phyloP scores from a whole-genome alignment of 2,329 filamentous ascomycete genomes.

The Fusarium armeniacum region DNA sequence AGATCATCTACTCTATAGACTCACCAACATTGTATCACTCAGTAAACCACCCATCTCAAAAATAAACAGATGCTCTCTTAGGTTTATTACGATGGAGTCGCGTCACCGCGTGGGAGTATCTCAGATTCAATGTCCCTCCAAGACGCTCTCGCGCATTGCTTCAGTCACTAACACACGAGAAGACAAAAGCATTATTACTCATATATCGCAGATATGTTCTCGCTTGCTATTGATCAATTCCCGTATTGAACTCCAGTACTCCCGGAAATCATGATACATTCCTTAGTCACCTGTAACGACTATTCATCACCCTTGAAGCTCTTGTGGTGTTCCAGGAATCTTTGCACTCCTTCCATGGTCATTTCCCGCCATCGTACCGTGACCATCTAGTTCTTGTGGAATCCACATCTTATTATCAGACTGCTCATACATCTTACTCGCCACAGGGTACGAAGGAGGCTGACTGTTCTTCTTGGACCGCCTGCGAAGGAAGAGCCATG shows the following conservation, averaged over 20 bases:
- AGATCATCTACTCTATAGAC: not conserved
- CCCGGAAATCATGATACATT: not conserved
- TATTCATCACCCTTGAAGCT: constrained; percentile 6
- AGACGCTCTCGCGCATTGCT: not conserved
- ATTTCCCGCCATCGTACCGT: not conserved
- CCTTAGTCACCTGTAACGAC: not conserved
- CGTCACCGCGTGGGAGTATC: too few species aligned
- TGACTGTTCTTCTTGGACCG: not conserved
- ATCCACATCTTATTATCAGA: not conserved
- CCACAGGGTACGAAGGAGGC: not conserved
- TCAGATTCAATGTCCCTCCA: too few species aligned
- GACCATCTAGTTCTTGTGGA: not conserved
- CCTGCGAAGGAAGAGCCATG: constrained; percentile 10
- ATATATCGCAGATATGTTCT: not conserved
- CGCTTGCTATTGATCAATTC: not conserved
- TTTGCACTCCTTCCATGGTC: not conserved
- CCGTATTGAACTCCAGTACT: not conserved
- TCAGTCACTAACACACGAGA: not conserved
- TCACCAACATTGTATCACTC: too few species aligned
- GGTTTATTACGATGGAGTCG: too few species aligned
- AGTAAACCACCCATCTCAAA: too few species aligned
- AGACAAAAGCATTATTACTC: not conserved
- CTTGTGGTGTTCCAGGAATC: not conserved
- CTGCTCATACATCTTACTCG: not conserved
- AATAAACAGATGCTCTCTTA: too few species aligned